phyloP scores from a whole-genome alignment of 2,329 filamentous ascomycete genomes.

The Colletotrichum sp. region DNA sequence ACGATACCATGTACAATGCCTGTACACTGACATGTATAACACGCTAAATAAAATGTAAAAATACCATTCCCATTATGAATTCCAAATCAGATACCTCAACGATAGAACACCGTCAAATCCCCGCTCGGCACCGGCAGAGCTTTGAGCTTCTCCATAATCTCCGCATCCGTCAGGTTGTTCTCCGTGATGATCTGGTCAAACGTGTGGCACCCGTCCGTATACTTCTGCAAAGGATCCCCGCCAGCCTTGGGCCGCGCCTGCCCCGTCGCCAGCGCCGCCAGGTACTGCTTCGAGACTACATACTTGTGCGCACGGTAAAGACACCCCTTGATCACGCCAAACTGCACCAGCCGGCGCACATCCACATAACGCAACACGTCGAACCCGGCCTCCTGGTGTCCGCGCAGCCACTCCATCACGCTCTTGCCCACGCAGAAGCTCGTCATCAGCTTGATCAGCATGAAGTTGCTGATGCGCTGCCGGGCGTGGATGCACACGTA shows the following conservation, averaged over 20 bases:
- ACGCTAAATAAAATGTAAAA: conserved; percentile 12
- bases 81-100: conserved; percentile 30
- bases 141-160: conserved; percentile 73
- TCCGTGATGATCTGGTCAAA: conserved; percentile 87
- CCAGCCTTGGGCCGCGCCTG: conserved; percentile 45
- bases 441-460: conserved; percentile 83
- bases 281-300: conserved; percentile 71
- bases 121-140: conserved; percentile 56
- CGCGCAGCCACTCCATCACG: conserved; percentile 85
- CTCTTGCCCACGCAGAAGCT: conserved; percentile 82
- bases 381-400: conserved; percentile 70
- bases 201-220: conserved; percentile 75
- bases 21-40: conserved; percentile 13
- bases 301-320: conserved; percentile 94
- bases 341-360: conserved; percentile 89
- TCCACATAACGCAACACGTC: conserved; percentile 79
- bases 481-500: conserved; percentile 70
- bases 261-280: conserved; percentile 60
- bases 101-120: conserved; percentile 60
- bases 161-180: conserved; percentile 70
- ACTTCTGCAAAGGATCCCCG: conserved; percentile 64
- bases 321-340: conserved; percentile 94
- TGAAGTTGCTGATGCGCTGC: conserved; percentile 59
- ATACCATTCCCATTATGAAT: background rate
- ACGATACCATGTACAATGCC: conserved; percentile 15